Percentiles rank a stretch among this genome's conserved stretches.
Evolutionary conservation across 495 filamentous ascomycete genomes (phyloP).

Genomic region (Aspergillus kassunensis): DNA sequence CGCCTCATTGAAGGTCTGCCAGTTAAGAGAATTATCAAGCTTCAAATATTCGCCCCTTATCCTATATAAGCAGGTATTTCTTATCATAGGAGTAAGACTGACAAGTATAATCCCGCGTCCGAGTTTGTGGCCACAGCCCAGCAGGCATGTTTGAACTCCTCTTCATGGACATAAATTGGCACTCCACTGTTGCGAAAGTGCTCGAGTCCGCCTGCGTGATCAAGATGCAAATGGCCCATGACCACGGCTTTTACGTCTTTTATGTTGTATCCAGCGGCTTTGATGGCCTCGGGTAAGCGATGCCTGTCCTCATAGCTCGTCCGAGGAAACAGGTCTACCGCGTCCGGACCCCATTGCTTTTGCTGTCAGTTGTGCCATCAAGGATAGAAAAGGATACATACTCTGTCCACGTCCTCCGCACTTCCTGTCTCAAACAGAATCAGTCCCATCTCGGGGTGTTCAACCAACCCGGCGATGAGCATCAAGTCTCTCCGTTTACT

Average conservation of each 20-base stretch:
- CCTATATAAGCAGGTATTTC: no score
- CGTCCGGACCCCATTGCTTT: slow-evolving; percentile 33
- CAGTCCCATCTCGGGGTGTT: slow-evolving; percentile 46
- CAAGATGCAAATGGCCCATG: slow-evolving; percentile 51
- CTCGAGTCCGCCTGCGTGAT: slow-evolving; percentile 53
- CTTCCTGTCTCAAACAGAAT: slow-evolving; percentile 52
- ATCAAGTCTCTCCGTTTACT: slow-evolving; percentile 41
- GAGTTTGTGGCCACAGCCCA: slow-evolving; percentile 42
- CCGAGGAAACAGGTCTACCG: slow-evolving; percentile 46
- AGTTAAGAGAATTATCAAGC: slow-evolving; percentile 22
- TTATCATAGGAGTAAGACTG: slow-evolving; percentile 34
- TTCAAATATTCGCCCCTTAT: slow-evolving; percentile 8
- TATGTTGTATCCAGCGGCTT: slow-evolving; percentile 43
- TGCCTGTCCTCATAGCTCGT: slow-evolving; percentile 36
- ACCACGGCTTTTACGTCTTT: slow-evolving; percentile 51
- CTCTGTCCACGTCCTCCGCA: slow-evolving; percentile 41
- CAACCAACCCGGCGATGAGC: slow-evolving; percentile 43
- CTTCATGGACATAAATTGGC: slow-evolving; percentile 50
- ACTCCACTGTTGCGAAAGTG: slow-evolving; percentile 45
- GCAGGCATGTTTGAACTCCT: slow-evolving; percentile 47
- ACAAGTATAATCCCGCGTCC: slow-evolving; percentile 43
- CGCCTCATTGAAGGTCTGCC: slow-evolving; percentile 31
- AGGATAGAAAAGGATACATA: slow-evolving; percentile 8
- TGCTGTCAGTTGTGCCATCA: neutral
- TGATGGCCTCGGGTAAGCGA: slow-evolving; percentile 43